A percentile compares a stretch with the other conserved stretches of the same genome.
Evolutionary conservation across 495 filamentous ascomycete genomes (phyloP).

Genomic region (Aspergillus coremiiformis): DNA sequence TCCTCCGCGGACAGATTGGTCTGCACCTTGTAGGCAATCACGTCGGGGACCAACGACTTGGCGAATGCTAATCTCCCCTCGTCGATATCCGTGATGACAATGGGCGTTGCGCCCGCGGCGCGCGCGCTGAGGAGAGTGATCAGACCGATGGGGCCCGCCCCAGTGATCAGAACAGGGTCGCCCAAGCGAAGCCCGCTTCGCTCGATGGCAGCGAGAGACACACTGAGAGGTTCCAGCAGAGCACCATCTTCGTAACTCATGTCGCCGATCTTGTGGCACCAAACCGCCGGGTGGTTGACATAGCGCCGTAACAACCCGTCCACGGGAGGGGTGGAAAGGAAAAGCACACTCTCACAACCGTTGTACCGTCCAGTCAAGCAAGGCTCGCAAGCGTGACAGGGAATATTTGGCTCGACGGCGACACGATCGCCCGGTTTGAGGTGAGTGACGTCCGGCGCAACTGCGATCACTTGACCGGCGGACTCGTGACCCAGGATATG

Average conservation of each 20-base stretch:
- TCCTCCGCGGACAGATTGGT: constrained; percentile 59
- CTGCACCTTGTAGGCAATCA: constrained; percentile 72
- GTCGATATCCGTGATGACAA: constrained; percentile 91
- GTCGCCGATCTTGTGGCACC: constrained; percentile 87
- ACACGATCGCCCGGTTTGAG: constrained; percentile 79
- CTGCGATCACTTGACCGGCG: constrained; percentile 72
- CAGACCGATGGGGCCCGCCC: constrained; percentile 85
- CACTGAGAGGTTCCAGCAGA: constrained; percentile 77
- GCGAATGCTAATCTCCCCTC: constrained; percentile 76
- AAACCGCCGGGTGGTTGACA: constrained; percentile 83
- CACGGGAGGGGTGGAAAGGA: constrained; percentile 83
- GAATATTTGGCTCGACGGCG: constrained; percentile 84
- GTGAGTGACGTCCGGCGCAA: constrained; percentile 64
- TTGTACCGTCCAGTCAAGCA: constrained; percentile 90
- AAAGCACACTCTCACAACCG: constrained; percentile 75
- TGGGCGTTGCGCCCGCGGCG: constrained; percentile 76
- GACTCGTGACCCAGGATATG: constrained; percentile 94
- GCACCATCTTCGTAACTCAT: constrained; percentile 88
- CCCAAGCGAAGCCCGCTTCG: constrained; percentile 69
- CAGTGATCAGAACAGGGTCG: constrained; percentile 78
- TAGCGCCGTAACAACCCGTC: constrained; percentile 85
- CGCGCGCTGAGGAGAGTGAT: constrained; percentile 73
- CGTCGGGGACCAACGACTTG: constrained; percentile 64
- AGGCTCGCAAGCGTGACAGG: constrained; percentile 81
- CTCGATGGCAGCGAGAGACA: constrained; percentile 78